Evolutionary conservation across 495 filamentous ascomycete genomes (phyloP).

Genomic region (Tuber microsphaerosporum): DNA sequence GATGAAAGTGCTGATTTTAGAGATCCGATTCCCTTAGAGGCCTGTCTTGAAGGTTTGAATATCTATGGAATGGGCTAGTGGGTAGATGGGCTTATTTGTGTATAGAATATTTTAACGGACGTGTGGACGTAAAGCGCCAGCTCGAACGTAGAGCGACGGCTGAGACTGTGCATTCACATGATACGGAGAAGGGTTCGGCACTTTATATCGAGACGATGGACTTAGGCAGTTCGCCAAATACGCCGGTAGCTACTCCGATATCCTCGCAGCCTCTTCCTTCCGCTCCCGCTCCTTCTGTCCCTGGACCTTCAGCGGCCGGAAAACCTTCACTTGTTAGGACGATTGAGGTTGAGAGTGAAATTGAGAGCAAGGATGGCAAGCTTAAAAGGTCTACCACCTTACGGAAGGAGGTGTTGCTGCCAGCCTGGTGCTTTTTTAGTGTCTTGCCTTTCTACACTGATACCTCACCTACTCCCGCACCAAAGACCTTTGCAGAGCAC

Average conservation of each 20-base stretch:
- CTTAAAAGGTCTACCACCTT: conserved; percentile 48
- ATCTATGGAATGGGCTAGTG: neutral
- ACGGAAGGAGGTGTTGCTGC: conserved; percentile 83
- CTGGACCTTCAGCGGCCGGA: conserved; percentile 36
- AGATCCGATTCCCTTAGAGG: conserved; percentile 66
- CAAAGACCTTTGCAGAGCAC: conserved; percentile 53
- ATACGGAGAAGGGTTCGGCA: conserved; percentile 49
- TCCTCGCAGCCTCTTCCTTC: conserved; percentile 46
- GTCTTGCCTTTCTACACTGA: conserved; percentile 37
- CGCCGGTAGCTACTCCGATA: conserved; percentile 32
- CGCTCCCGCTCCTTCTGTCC: conserved; percentile 41
- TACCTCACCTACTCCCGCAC: conserved; percentile 31
- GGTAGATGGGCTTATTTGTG: conserved; percentile 15
- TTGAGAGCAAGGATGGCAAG: conserved; percentile 44
- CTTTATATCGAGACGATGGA: conserved; percentile 59
- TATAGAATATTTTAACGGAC: conserved; percentile 80
- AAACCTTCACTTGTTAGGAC: conserved; percentile 38
- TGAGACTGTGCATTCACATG: conserved; percentile 49
- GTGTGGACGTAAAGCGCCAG: conserved; percentile 80
- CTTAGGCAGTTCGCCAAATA: conserved; percentile 42
- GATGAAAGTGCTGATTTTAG: conserved; percentile 52
- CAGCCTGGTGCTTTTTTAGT: conserved; percentile 91
- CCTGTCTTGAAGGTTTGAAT: conserved; percentile 62
- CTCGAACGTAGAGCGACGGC: conserved; percentile 58
- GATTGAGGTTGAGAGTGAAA: conserved; percentile 43